phyloP scores from a whole-genome alignment of 192 early-diverging fungal genomes.

The Podila minutissima region DNA sequence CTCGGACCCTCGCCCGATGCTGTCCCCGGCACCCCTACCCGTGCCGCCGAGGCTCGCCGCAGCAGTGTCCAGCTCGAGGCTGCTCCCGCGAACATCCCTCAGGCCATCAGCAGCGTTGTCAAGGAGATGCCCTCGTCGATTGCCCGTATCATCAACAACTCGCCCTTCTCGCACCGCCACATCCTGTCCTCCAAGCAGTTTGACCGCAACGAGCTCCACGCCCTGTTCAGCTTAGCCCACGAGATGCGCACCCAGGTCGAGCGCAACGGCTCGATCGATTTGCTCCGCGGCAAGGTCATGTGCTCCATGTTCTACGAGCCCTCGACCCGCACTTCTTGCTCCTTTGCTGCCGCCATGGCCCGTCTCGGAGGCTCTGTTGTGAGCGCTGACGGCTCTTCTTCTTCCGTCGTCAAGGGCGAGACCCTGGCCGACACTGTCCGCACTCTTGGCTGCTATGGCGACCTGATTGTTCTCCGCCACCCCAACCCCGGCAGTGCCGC shows the following conservation, averaged over 20 bases:
- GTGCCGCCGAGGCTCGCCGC: slow-evolving; percentile 23
- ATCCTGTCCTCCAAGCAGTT: slow-evolving; percentile 94
- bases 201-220: slow-evolving; percentile 90
- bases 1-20: slow-evolving; percentile 32
- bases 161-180: slow-evolving; percentile 94
- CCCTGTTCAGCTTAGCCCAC: slow-evolving; percentile 94
- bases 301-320: slow-evolving; percentile 98
- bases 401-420: slow-evolving; percentile 97
- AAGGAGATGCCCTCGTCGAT: slow-evolving; percentile 21
- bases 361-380: slow-evolving; percentile 94
- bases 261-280: slow-evolving; percentile 83
- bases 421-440: slow-evolving; percentile 93
- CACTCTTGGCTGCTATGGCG: slow-evolving; percentile 92
- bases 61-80: slow-evolving; percentile 23
- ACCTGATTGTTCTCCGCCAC: slow-evolving; percentile 93
- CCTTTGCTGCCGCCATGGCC: slow-evolving; percentile 95
- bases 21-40: slow-evolving; percentile 12
- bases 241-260: slow-evolving; percentile 97
- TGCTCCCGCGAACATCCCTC: slow-evolving; percentile 4
- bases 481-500: slow-evolving; percentile 87
- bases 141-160: slow-evolving; percentile 64
- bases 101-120: slow-evolving; percentile 4
- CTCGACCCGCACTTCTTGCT: slow-evolving; percentile 92
- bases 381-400: slow-evolving; percentile 81
- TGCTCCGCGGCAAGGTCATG: slow-evolving; percentile 92